Evolutionary conservation across 1,139 yeast species (phyloP), one percentile per base, ranked within the genome.

Genomic region (Wickerhamiella infanticola): DNA sequence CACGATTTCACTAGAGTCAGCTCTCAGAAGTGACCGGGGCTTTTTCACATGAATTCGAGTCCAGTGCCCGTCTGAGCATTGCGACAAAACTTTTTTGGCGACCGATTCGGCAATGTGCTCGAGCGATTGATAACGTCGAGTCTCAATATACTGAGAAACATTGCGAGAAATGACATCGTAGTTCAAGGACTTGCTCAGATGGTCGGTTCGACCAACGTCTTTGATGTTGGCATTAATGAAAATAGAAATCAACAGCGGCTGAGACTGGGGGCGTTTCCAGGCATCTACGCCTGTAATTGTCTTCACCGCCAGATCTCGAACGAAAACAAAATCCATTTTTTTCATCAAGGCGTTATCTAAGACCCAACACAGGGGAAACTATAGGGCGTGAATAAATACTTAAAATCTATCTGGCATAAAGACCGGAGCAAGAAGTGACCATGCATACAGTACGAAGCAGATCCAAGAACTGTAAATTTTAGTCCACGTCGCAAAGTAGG

Each of bases 401-500:
- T 31, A 51, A 45, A 88, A 90, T 51, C 96, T 68, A 54, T 90
- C 97, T 2, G 97, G 97, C 70, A 86, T 74, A 23, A 85, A 53
- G 4, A 83, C 81, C 0, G 98, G 98, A 0, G 97, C 98, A 8
- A 84, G 62, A 50, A 90, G 66, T 13, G 94, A 83, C 98, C 98
- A 90, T 1, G 81, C 79, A 58, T 88, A 93, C 44, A 93, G 70
- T 6, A 70, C 65, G 60, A 79, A 90, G 60, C 98, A 93, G 33
- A 83, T 76, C 95, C 97, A 86, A 2, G 96, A 82, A 58, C 94
- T 79, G 26, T 82, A 70, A 49, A 90, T 84, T 65, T 90, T 90
- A 46, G 88, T 86, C 95, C 96, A 86, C 11, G 95, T 79, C 50
- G 93, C 81, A 61, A 90, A 90, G 63, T 88, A 88, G 0, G 98